Evolutionary conservation across 225 moss, liverwort and hornwort species (phyloP).

Genomic region (Climacium dendroides): DNA sequence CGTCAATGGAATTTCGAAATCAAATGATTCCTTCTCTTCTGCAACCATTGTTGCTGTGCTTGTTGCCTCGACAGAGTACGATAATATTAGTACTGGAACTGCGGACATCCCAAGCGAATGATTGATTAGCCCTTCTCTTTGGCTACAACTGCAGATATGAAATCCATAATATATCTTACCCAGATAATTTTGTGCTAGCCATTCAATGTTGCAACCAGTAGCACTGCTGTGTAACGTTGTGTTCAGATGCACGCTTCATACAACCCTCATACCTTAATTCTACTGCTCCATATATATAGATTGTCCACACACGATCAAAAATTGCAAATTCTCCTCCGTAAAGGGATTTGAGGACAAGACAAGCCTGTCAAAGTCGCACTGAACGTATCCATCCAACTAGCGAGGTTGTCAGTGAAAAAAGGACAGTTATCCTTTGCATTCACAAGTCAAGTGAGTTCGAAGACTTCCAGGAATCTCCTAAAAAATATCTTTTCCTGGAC

Average conservation of each 20-base stretch:
- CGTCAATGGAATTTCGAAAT: neutral
- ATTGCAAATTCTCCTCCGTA: constrained; percentile 74
- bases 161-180: neutral
- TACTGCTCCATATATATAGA: constrained; percentile 58
- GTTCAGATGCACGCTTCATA: neutral
- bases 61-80: constrained; percentile 77
- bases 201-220: neutral
- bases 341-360: constrained; percentile 75
- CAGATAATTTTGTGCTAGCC: neutral
- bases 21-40: constrained; percentile 54
- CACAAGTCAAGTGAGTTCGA: neutral
- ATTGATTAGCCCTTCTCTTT: neutral
- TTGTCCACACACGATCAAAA: constrained; percentile 82
- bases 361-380: constrained; percentile 81
- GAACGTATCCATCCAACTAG: constrained; percentile 6
- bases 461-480: constrained; percentile 66
- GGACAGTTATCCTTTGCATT: neutral
- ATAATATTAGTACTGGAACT: constrained; percentile 80
- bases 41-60: constrained; percentile 76
- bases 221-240: neutral
- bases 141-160: neutral
- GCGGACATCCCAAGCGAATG: neutral
- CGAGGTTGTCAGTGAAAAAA: neutral
- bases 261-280: constrained; percentile 29
- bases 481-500: constrained; percentile 57